Evolutionary conservation across 2,329 filamentous ascomycete species (phyloP).

Genomic region (Sclerotinia borealis): DNA sequence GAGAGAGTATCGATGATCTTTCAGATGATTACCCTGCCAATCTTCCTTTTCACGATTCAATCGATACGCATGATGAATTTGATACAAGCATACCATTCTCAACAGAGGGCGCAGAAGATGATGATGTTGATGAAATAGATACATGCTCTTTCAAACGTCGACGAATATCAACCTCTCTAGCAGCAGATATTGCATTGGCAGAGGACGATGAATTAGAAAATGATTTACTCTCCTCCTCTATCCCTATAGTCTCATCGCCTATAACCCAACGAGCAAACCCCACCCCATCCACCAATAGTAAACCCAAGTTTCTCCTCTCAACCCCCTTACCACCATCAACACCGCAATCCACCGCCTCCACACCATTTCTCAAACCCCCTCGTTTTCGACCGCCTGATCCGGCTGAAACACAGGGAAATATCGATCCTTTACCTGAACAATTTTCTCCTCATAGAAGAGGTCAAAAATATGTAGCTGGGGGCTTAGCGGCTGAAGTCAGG

Average conservation of each 20-base stretch:
- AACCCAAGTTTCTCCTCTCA: slow-evolving; percentile 30
- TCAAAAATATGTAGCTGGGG: slow-evolving; percentile 43
- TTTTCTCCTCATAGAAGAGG: slow-evolving; percentile 48
- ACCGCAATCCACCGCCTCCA: slow-evolving; percentile 9
- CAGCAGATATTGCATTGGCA: slow-evolving; percentile 9
- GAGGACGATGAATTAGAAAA: slow-evolving; percentile 9
- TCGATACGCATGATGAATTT: slow-evolving; percentile 22
- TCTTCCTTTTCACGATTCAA: slow-evolving; percentile 25
- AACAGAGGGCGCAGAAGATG: slow-evolving; percentile 18
- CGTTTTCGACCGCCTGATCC: slow-evolving; percentile 30
- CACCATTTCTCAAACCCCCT: slow-evolving; percentile 30
- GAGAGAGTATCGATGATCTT: slow-evolving; percentile 25
- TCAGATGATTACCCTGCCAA: slow-evolving; percentile 11
- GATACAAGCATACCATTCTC: slow-evolving; percentile 17
- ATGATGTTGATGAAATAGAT: slow-evolving; percentile 23
- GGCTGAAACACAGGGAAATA: slow-evolving; percentile 12
- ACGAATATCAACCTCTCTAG: slow-evolving; percentile 24
- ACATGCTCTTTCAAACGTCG: slow-evolving; percentile 26
- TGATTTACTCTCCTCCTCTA: slow-evolving; percentile 19
- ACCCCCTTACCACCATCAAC: slow-evolving; percentile 22
- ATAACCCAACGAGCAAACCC: slow-evolving; percentile 16
- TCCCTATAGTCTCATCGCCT: slow-evolving; percentile 26
- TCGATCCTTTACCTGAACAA: slow-evolving; percentile 41
- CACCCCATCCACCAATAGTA: slow-evolving; percentile 20
- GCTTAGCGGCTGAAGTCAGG: slow-evolving; percentile 43